phyloP scores from a whole-genome alignment of 805 yeast species.

The Zygosaccharomyces bisporus region DNA sequence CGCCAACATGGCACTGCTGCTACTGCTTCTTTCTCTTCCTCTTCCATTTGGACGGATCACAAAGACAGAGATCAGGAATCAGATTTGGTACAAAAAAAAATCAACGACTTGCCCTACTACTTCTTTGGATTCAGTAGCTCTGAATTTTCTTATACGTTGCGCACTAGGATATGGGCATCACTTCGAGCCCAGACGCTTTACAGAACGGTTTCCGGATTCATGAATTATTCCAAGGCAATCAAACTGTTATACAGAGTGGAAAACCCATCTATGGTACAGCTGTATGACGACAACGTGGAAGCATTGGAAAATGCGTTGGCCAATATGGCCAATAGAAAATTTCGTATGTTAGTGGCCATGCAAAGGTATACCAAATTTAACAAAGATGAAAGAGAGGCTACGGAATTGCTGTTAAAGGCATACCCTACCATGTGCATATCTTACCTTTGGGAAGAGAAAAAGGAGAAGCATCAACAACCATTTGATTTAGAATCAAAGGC shows the following conservation, averaged over 20 bases:
- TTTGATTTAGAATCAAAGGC: background rate
- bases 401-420: slow-evolving; percentile 61
- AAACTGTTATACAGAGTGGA: slow-evolving; percentile 66
- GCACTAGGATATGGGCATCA: slow-evolving; percentile 88
- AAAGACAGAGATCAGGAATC: slow-evolving; percentile 5
- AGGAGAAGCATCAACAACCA: slow-evolving; percentile 10
- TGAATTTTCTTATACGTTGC: slow-evolving; percentile 54
- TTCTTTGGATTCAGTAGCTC: slow-evolving; percentile 70
- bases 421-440: slow-evolving; percentile 65
- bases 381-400: slow-evolving; percentile 61
- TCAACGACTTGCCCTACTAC: slow-evolving; percentile 64
- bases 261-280: slow-evolving; percentile 49
- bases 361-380: slow-evolving; percentile 71
- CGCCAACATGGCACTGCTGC: slow-evolving; percentile 32
- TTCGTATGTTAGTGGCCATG: slow-evolving; percentile 79
- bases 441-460: slow-evolving; percentile 47
- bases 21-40: background rate
- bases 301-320: slow-evolving; percentile 62
- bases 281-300: slow-evolving; percentile 46
- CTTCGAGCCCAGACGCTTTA: slow-evolving; percentile 78
- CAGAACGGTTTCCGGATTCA: slow-evolving; percentile 79
- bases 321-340: slow-evolving; percentile 74
- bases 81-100: slow-evolving; percentile 38
- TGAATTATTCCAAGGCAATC: slow-evolving; percentile 72
- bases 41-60: background rate